Base-by-base conservation (phyloP, 768 basidiomycete species). In the Amanita muscaria region DNA sequence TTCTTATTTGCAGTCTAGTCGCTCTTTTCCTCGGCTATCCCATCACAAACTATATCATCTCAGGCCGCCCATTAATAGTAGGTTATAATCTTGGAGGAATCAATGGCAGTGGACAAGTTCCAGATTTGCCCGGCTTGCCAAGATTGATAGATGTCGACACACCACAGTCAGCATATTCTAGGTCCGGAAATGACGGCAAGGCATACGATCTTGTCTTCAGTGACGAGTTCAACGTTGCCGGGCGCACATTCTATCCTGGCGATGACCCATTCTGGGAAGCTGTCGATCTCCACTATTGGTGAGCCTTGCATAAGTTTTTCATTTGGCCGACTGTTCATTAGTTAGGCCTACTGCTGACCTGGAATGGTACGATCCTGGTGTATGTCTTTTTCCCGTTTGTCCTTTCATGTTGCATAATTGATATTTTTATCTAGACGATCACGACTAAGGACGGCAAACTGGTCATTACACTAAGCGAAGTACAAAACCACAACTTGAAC, bases 81-180 rank as follows among this genome's bases (percentile, higher is more conserved):
- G 85, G 85, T 8, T 92, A 79, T 64, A 93, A 93, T 59, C 69
- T 93, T n/a, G 93, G 92, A 15, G 86, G 86, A 3, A 81, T 88
- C 53, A 98, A 98, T 55, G 75, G 65, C 12, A 72, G 84, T 0
- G 94, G 94, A 2, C 93, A 97, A 63, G 80, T 97, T 24, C 90
- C 93, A 1, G 61, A 67, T 41, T 73, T 93, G 2, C 71, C 79
- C 3, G 74, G 76, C 45, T 61, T 92, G 47, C 83, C 80, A 0
- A 61, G 51, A 1, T 61, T 96, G 24, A 75, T 98, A 53, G 94
- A 99, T 64, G 42, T 53, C 2, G 83, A 80, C 23, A 98, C 94
- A 0, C 88, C 87, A 1, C 36, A 61, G 2, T 59, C 64, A 9
- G 83, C 66, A 6, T 59, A 64, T 46, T 74, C 76, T 25, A 72